Base-by-base conservation (phyloP, 371 early-diverging fungal genomes). In the Entomophthora muscae region DNA sequence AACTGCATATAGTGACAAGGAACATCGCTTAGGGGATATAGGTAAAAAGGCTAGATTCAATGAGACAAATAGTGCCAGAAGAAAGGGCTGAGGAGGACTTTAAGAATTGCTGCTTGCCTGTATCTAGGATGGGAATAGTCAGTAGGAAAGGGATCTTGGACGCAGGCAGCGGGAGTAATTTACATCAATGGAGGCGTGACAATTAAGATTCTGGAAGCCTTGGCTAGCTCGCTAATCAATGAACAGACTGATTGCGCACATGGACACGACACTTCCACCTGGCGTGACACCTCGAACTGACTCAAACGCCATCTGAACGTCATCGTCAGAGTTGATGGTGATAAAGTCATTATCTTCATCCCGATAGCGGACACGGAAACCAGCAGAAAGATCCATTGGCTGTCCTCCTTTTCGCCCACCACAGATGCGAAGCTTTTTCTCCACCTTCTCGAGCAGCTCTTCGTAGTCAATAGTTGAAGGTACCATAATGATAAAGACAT, bases 271-370 rank as follows among this genome's bases (percentile, higher is more conserved):
- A 21, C 33, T 61, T 24, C 23, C 42, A 23, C 28, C 28, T 32
- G 33, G 52, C 27, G 55, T 17, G 55, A 55, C 24, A 7, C 55
- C 31, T 51, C 42, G 31, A 24, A 21, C 33, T 13, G 61, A 61
- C 69, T 91, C 93, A 76, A 94, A 89, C 5, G 95, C 93, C 83
- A 93, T 75, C 54, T 79, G 83, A 21, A 95, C 87, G 70, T 95
- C 98, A 33, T 91, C 94, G 66, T 94, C 89, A 10, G 83, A 84
- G 66, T 84, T 84, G 68, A 95, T 84, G 31, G 83, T 83, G 30
- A 93, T 83, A 66, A 80, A 77, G 68, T 95, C 94, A 33, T 88
- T 86, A 66, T 93, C 95, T 71, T 93, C 94, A 69, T 95, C 95
- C 68, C 81, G 81, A 70, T 94, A 95, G 65, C 86, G 83, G 53